Evolutionary conservation across 805 yeast species (phyloP).

Genomic region (Starmerella bacillaris): DNA sequence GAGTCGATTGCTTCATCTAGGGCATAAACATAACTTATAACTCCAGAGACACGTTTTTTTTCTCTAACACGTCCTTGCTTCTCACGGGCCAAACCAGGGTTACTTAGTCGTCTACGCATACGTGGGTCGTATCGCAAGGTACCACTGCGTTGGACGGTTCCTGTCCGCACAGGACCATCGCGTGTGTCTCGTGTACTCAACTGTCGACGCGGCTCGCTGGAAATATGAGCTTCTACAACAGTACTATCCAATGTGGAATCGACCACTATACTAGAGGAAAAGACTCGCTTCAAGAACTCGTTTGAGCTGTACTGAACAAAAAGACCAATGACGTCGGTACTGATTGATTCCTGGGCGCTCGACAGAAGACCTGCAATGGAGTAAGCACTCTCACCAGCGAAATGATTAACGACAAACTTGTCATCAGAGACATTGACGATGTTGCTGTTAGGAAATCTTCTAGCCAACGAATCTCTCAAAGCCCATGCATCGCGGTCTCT

Average conservation of each 20-base stretch:
- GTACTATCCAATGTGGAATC: slow-evolving; percentile 22
- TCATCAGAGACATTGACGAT: slow-evolving; percentile 22
- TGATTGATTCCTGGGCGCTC: slow-evolving; percentile 34
- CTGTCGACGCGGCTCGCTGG: slow-evolving; percentile 26
- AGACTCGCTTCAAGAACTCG: slow-evolving; percentile 22
- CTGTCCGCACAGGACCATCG: slow-evolving; percentile 2
- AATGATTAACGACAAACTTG: slow-evolving; percentile 37
- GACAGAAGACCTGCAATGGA: slow-evolving; percentile 33
- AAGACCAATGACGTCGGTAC: slow-evolving; percentile 26
- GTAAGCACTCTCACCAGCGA: slow-evolving; percentile 42
- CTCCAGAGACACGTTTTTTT: slow-evolving; percentile 3
- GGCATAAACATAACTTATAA: slow-evolving; percentile 15
- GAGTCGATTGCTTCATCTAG: slow-evolving; percentile 24
- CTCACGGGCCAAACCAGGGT: slow-evolving; percentile 6
- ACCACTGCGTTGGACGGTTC: slow-evolving; percentile 11
- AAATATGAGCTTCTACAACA: slow-evolving; percentile 25
- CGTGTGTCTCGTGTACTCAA: slow-evolving; percentile 19
- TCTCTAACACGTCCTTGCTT: slow-evolving; percentile 2
- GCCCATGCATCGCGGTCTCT: slow-evolving; percentile 22
- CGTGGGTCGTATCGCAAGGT: slow-evolving; percentile 10
- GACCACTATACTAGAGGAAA: slow-evolving; percentile 24
- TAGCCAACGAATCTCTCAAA: slow-evolving; percentile 20
- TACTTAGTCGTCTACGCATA: slow-evolving; percentile 7
- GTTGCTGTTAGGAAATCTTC: slow-evolving; percentile 21
- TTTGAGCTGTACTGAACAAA: slow-evolving; percentile 26